These are phyloP conservation scores for Hymenoscyphus repandus DNA, from an alignment of 2,329 filamentous ascomycete species.

Conservation along the genomic window DNA sequence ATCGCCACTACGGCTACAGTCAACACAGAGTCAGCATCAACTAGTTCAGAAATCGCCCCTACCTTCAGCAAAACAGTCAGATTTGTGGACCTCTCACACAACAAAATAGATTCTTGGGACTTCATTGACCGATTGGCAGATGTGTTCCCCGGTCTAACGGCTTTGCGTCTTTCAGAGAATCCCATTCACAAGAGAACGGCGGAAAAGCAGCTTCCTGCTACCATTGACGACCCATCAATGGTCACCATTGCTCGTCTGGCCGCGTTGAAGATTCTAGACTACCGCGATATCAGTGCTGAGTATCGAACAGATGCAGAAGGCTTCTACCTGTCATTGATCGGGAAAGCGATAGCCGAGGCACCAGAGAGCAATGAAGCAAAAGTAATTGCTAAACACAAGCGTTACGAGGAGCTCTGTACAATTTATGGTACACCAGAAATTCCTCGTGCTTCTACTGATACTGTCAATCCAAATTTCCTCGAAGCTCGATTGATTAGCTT, in stretches of 20 bases:
- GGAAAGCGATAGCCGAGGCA: constrained; percentile 62
- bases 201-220: constrained; percentile 35
- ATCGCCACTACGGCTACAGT: constrained; percentile 39
- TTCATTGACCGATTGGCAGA: constrained; percentile 66
- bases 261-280: constrained; percentile 65
- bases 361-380: constrained; percentile 46
- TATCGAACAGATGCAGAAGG: constrained; percentile 86
- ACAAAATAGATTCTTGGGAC: constrained; percentile 62
- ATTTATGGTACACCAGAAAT: constrained; percentile 69
- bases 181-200: constrained; percentile 60
- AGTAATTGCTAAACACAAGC: constrained; percentile 60
- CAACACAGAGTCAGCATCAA: not conserved
- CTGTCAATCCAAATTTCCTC: constrained; percentile 71
- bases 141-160: constrained; percentile 67
- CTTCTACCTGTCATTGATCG: constrained; percentile 86
- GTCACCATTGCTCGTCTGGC: constrained; percentile 73
- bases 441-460: constrained; percentile 40
- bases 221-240: constrained; percentile 81
- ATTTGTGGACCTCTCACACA: constrained; percentile 71
- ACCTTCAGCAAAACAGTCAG: constrained; percentile 22
- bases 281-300: constrained; percentile 61
- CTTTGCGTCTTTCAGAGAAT: constrained; percentile 79
- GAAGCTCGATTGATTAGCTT: constrained; percentile 69
- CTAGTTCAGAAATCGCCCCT: not conserved
- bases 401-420: constrained; percentile 69